phyloP scores from a whole-genome alignment of 2,329 filamentous ascomycete species.

The Botrytis deweyae region DNA sequence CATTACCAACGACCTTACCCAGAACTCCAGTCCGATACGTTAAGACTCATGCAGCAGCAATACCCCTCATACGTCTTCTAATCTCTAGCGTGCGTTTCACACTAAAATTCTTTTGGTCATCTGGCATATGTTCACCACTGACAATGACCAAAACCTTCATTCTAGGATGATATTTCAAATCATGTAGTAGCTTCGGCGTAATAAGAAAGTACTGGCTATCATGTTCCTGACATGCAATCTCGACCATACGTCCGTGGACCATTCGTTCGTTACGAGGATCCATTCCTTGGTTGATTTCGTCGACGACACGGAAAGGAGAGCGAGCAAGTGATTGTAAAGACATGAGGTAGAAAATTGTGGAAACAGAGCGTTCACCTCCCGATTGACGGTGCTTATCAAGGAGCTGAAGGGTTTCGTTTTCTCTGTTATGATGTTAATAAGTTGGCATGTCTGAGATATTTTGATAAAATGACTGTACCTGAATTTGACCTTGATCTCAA shows the following conservation, averaged over 20 bases:
- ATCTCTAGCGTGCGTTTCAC: slow-evolving; percentile 36
- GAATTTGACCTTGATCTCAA: slow-evolving; percentile 94
- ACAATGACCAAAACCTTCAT: slow-evolving; percentile 96
- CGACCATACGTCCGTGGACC: slow-evolving; percentile 97
- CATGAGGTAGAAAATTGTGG: slow-evolving; percentile 99
- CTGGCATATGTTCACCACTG: slow-evolving; percentile 73
- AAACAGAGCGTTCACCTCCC: slow-evolving; percentile 92
- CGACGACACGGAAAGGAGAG: slow-evolving; percentile 94
- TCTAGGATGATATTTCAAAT: slow-evolving; percentile 79
- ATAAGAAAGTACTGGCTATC: slow-evolving; percentile 92
- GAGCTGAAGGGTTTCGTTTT: slow-evolving; percentile 78
- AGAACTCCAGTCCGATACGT: background rate
- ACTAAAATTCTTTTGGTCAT: slow-evolving; percentile 43
- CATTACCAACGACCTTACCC: background rate
- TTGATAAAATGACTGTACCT: slow-evolving; percentile 55
- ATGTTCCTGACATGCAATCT: slow-evolving; percentile 86
- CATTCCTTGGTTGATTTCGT: slow-evolving; percentile 99
- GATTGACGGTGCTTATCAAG: slow-evolving; percentile 93
- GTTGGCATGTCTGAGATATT: background rate
- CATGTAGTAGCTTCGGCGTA: slow-evolving; percentile 89
- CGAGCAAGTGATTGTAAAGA: slow-evolving; percentile 90
- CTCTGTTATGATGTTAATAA: slow-evolving; percentile 46
- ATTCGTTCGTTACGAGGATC: slow-evolving; percentile 97
- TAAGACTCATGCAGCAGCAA: slow-evolving; percentile 1
- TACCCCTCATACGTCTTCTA: slow-evolving; percentile 32